Evolutionary conservation across 352 stramenopile species (phyloP), one percentile per base, ranked within the genome.

Genomic region (Globisporangium irregulare): DNA sequence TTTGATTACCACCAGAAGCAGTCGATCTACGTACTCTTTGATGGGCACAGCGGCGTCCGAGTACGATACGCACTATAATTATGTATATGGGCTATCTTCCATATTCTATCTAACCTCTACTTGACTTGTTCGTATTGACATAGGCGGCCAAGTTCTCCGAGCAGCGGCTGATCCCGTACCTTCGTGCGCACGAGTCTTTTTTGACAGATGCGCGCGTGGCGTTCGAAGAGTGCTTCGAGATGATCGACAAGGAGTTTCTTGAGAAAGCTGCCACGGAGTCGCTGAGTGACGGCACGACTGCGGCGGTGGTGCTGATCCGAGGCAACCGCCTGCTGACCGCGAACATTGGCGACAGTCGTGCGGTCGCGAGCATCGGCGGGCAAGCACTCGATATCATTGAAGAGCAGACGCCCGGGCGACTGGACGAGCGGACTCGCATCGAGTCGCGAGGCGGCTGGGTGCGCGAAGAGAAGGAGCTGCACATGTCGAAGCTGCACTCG

Each of bases 301-400:
- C 79, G 6, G 87, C 85, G 2, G 84, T 94, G n/a, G 84, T 93
- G 32, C 54, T 96, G 24, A 92, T 94, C 67, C 87, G 86, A 27
- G 89, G 89, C 9, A 93, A 92, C 59, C 81, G 86, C 22, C 72
- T 96, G 24, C 76, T 94, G 32, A 95, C 87, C 15, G 89, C 90
- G 15, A 97, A 97, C 67, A 80, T 91, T 61, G 91, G 91, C n/a
- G 91, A 97, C 71, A 88, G 87, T 65, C 84, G 89, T 25, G 89
- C 89, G 2, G 90, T 97, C 53, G 86, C 94, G 20, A 94, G 85
- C 53, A 85, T 95, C 32, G 75, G 80, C 51, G 90, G 89, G 2
- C 64, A 90, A 25, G 89, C 91, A 36, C 68, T 96, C 43, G 87
- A 94, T 66, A 89, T 97, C 59, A 96, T 95, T 54, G 79, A 92